Evolutionary conservation across 179 eudicot species (phyloP).

Genomic region (Drosera spatulata): DNA sequence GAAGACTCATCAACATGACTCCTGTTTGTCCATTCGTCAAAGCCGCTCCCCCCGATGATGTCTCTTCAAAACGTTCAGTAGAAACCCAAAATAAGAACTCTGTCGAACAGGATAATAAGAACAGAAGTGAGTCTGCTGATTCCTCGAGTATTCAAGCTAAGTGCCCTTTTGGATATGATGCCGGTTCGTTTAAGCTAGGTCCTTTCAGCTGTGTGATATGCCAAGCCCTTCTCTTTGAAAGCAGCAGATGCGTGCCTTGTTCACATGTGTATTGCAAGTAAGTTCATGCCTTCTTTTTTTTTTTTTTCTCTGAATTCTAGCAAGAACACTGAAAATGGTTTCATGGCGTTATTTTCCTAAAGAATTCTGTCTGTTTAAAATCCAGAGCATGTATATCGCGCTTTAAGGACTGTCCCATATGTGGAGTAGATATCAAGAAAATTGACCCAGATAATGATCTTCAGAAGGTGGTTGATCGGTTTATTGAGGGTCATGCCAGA

Average conservation of each 20-base stretch:
- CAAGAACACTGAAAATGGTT: not conserved
- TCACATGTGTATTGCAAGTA: conserved; percentile 91
- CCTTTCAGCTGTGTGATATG: conserved; percentile 93
- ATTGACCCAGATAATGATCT: conserved; percentile 65
- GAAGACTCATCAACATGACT: conserved; percentile 46
- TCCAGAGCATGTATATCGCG: conserved; percentile 77
- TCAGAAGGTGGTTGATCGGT: conserved; percentile 83
- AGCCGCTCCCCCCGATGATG: conserved; percentile 84
- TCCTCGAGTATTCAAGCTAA: conserved; percentile 45
- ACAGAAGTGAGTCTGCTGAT: conserved; percentile 35
- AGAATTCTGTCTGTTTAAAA: conserved; percentile 5
- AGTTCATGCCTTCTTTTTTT: conserved; percentile 13
- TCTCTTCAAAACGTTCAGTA: conserved; percentile 40
- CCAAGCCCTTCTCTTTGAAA: conserved; percentile 87
- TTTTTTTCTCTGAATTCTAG: not conserved
- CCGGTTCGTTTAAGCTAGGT: conserved; percentile 80
- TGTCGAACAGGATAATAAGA: conserved; percentile 35
- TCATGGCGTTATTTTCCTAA: not conserved
- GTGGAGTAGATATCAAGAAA: conserved; percentile 94
- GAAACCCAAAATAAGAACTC: conserved; percentile 51
- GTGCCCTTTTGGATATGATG: conserved; percentile 95
- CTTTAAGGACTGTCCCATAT: conserved; percentile 85
- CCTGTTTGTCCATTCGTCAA: conserved; percentile 89
- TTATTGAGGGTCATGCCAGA: conserved; percentile 95
- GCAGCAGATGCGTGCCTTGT: conserved; percentile 90